Conservation (phyloP, 1,284 basidiomycete species). For the Vanrija sp. region DNA sequence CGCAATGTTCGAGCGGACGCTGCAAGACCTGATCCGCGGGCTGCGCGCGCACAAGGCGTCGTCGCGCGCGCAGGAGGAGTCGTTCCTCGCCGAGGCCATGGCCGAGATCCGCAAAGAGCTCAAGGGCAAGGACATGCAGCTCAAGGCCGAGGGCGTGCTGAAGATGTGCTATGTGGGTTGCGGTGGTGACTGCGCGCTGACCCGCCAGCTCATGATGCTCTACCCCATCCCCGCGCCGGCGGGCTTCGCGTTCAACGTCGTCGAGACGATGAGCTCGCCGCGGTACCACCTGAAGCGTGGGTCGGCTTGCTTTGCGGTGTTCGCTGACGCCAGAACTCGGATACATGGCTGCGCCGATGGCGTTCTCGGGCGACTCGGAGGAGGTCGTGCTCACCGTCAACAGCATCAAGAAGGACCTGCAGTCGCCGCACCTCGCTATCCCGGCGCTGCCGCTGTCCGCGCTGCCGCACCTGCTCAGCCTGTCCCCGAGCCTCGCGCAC, state of each 20-base stretch:
- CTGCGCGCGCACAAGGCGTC: constrained; percentile 59
- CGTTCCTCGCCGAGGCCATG: constrained; percentile 53
- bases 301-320: constrained; percentile 7
- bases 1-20: constrained; percentile 84
- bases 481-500: constrained; percentile 80
- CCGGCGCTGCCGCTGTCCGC: constrained; percentile 80
- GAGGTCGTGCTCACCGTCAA: constrained; percentile 98
- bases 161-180: constrained; percentile 85
- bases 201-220: constrained; percentile 48
- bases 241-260: constrained; percentile 74
- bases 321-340: constrained; percentile 62
- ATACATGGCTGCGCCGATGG: constrained; percentile 89
- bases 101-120: constrained; percentile 83
- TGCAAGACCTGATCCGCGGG: constrained; percentile 87
- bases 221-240: constrained; percentile 52
- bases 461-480: constrained; percentile 80
- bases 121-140: constrained; percentile 88
- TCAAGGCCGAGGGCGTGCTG: constrained; percentile 90
- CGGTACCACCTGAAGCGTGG: constrained; percentile 78
- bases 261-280: constrained; percentile 95
- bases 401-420: constrained; percentile 94
- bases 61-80: constrained; percentile 48
- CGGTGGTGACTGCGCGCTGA: background rate
- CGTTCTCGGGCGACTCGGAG: constrained; percentile 90
- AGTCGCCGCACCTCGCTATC: constrained; percentile 65